Conservation (phyloP, 1,284 basidiomycete species). For the Trichosporon sp. region DNA sequence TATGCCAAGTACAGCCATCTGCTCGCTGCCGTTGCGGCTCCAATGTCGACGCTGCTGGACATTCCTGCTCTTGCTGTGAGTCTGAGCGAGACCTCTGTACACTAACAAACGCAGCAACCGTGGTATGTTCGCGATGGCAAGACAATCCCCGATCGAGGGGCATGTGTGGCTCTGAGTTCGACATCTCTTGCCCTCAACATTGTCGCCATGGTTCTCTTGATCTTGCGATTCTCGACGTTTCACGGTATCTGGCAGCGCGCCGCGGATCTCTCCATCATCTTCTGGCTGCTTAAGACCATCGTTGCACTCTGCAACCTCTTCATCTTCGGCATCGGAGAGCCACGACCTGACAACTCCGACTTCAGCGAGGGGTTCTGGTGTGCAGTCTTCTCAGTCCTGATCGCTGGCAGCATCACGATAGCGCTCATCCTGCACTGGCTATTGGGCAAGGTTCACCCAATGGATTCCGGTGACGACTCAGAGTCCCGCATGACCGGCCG, state of each 20-base stretch:
- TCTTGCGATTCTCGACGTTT: conserved; percentile 47
- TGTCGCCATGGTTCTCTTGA: conserved; percentile 48
- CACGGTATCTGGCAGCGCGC: conserved; percentile 15
- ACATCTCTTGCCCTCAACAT: conserved; percentile 48
- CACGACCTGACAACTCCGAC: conserved; percentile 36
- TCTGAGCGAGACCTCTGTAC: neutral
- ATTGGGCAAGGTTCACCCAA: conserved; percentile 28
- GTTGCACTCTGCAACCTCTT: conserved; percentile 48
- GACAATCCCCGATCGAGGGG: conserved; percentile 34
- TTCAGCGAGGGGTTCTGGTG: conserved; percentile 50
- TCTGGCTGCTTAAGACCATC: conserved; percentile 49
- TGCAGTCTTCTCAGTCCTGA: conserved; percentile 47
- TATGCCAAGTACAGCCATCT: conserved; percentile 40
- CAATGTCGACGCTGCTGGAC: conserved; percentile 48
- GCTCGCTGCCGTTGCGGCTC: conserved; percentile 48
- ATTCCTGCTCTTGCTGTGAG: conserved; percentile 49
- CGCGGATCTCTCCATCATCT: conserved; percentile 37
- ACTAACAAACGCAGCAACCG: conserved; percentile 30
- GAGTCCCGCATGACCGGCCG: conserved; percentile 42
- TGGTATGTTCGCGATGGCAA: conserved; percentile 39
- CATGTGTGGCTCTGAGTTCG: conserved; percentile 45
- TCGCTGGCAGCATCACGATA: conserved; percentile 41
- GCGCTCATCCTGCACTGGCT: conserved; percentile 46
- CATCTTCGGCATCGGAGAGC: conserved; percentile 25
- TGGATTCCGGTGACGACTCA: conserved; percentile 21